These are phyloP conservation scores for Pirum gemmata DNA, from an alignment of 78 protist genomes.

Conservation along the genomic window DNA sequence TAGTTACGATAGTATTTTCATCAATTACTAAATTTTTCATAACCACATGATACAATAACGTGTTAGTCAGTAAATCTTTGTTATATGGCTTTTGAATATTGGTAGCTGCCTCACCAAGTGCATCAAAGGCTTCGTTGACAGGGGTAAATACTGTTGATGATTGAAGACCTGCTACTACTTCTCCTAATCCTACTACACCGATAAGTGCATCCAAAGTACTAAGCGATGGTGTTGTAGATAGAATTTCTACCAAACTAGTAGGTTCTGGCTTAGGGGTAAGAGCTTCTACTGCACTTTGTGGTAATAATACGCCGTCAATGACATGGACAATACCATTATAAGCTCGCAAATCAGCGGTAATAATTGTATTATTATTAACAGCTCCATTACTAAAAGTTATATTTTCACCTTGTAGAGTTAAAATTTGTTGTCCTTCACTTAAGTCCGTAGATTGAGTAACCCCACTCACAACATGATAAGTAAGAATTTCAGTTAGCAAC, in stretches of 20 bases:
- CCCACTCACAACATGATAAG: neutral
- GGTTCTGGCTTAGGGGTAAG: no score
- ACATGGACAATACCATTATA: neutral
- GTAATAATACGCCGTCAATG: no score
- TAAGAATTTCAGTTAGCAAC: neutral
- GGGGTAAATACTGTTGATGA: neutral
- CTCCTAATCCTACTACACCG: neutral
- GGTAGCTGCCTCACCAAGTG: neutral
- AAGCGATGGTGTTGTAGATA: no score
- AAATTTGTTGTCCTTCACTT: neutral
- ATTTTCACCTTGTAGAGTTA: no score
- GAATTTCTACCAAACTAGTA: no score
- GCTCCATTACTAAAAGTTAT: no score
- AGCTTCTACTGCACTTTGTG: no score
- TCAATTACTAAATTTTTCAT: neutral
- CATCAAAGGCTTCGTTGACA: neutral
- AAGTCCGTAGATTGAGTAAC: neutral
- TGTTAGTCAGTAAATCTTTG: neutral
- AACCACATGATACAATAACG: neutral
- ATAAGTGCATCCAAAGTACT: neutral
- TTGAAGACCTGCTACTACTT: neutral
- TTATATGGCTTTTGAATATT: no score
- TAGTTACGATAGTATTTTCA: neutral
- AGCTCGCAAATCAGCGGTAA: neutral
- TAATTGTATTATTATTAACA: no score